Conservation (phyloP, 2,329 filamentous ascomycete genomes). For the Cladosporium sp. region DNA sequence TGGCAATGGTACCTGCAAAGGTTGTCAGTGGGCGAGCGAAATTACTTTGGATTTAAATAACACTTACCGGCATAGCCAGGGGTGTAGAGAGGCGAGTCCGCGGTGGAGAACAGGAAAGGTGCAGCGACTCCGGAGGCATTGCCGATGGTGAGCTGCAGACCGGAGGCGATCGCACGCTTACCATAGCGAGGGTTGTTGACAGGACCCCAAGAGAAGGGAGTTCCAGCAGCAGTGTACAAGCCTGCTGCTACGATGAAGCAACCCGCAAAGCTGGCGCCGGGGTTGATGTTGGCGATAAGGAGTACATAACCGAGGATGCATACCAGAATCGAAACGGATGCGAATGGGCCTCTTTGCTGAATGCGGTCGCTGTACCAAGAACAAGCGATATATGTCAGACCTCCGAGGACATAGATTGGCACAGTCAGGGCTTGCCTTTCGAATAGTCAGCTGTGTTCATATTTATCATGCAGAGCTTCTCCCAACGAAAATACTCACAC, state of each 20-base stretch:
- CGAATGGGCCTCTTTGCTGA: constrained; percentile 62
- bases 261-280: constrained; percentile 63
- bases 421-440: constrained; percentile 54
- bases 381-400: constrained; percentile 60
- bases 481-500: constrained; percentile 52
- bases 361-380: constrained; percentile 64
- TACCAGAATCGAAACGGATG: constrained; percentile 56
- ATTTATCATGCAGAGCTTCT: background rate
- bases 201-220: constrained; percentile 32
- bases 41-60: constrained; percentile 36
- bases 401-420: constrained; percentile 70
- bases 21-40: constrained; percentile 55
- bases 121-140: constrained; percentile 67
- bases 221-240: constrained; percentile 4
- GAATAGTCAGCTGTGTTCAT: background rate
- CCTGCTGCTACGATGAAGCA: constrained; percentile 10
- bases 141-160: constrained; percentile 65
- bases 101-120: constrained; percentile 64
- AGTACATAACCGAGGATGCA: constrained; percentile 49
- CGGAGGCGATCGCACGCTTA: constrained; percentile 68
- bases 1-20: constrained; percentile 35
- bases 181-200: constrained; percentile 70
- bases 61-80: constrained; percentile 67
- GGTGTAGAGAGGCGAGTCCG: constrained; percentile 46
- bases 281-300: constrained; percentile 55